Percentiles rank a stretch among this genome's conserved stretches.
These are phyloP conservation scores for Periconia sp. DNA, from an alignment of 2,329 filamentous ascomycete species.

Conservation along the genomic window DNA sequence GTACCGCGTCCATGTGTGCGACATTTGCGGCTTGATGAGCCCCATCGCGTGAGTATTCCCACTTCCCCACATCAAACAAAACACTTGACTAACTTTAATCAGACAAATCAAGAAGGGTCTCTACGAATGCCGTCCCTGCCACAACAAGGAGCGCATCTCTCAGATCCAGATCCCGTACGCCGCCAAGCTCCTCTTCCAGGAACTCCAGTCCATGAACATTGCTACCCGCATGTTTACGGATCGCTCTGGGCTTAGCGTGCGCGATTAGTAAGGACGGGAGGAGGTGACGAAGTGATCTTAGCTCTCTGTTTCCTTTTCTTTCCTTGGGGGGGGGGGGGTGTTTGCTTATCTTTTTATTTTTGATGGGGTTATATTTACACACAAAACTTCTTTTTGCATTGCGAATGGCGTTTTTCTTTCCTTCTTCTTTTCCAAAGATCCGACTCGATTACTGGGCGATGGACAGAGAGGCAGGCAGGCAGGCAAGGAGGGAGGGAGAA, in stretches of 20 bases:
- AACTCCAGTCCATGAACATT: slow-evolving; percentile 97
- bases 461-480: too few species aligned
- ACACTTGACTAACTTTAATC: not conserved
- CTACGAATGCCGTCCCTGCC: slow-evolving; percentile 95
- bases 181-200: slow-evolving; percentile 97
- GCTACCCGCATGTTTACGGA: slow-evolving; percentile 96
- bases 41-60: slow-evolving; percentile 86
- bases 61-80: not conserved
- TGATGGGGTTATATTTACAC: too few species aligned
- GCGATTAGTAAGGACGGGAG: slow-evolving; percentile 48
- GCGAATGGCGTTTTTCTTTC: too few species aligned
- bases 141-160: slow-evolving; percentile 98
- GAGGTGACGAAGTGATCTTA: too few species aligned
- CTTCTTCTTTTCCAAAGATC: too few species aligned
- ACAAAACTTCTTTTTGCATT: too few species aligned
- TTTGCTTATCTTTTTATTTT: too few species aligned
- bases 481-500: too few species aligned
- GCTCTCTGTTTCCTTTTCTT: too few species aligned
- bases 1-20: slow-evolving; percentile 96
- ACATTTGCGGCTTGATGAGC: slow-evolving; percentile 98
- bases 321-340: too few species aligned
- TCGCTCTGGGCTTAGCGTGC: slow-evolving; percentile 72
- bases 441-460: too few species aligned
- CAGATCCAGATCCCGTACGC: slow-evolving; percentile 98
- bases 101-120: slow-evolving; percentile 93